Evolutionary conservation across 177 flowering plant species (phyloP), one percentile per base, ranked within the genome.

Genomic region (Vitis hybrid): DNA sequence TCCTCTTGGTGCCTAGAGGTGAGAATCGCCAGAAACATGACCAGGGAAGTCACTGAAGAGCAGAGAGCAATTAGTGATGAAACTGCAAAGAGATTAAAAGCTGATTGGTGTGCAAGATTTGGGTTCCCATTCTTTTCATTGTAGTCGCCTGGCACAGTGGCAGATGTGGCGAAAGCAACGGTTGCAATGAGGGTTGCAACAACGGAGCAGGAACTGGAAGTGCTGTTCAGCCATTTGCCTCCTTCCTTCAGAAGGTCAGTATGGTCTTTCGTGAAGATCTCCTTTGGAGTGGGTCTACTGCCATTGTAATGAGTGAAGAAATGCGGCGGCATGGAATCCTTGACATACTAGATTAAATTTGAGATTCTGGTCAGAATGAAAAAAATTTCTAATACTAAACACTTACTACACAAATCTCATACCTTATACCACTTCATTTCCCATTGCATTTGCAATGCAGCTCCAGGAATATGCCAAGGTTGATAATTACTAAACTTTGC

Each of bases 371-470:
- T 33, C 45, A 33, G 45, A 33, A 33, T 33, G 45, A 33, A 33
- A 33, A 26, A 26, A 26, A 0, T 0, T 26, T 26, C 45, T 33
- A 33, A 33, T 33, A 5, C 45, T 33, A 33, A 0, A 33, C 45
- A 33, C 45, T 33, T 33, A 5, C 5, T 33, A 33, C 45, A 33
- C 45, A 7, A 33, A 33, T 33, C 45, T 33, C 50, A 15, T 70
- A 84, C 87, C 87, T 82, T 56, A 49, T 69, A 82, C 88, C 88
- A 85, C 74, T 79, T 82, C 69, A 74, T 62, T 59, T 85, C 84
- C 83, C 86, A 79, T 52, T 82, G 86, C 88, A 85, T 80, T 50
- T 79, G 84, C 18, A 85, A 26, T 1, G 88, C 86, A 22, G 82
- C 78, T 0, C 84, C 86, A 8, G 84, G 80, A 51, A 81, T 78